These are phyloP conservation scores for Gastrolobium villosum DNA, from an alignment of 306 rosid species.

Conservation along the genomic window DNA sequence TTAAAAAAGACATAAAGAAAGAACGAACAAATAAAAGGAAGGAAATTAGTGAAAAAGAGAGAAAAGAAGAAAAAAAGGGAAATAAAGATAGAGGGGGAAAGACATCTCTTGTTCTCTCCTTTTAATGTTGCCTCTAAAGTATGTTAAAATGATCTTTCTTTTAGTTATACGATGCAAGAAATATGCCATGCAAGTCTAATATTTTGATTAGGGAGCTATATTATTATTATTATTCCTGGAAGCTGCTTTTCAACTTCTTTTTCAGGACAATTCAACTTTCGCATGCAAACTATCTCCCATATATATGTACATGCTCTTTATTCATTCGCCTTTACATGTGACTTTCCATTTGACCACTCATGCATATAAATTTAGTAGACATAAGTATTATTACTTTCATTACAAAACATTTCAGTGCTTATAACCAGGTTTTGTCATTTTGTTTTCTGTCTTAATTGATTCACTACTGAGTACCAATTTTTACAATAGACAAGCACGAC, in stretches of 20 bases:
- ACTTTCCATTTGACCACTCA: background rate
- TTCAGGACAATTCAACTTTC: conserved; percentile 49
- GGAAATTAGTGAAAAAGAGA: conserved; percentile 25
- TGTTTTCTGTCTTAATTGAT: background rate
- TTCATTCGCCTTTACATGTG: background rate
- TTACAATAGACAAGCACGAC: background rate
- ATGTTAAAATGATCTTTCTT: conserved; percentile 52
- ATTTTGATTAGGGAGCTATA: conserved; percentile 42
- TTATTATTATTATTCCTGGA: conserved; percentile 42
- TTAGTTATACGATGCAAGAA: conserved; percentile 39
- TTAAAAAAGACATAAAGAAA: conserved; percentile 57
- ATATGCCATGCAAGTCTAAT: conserved; percentile 62
- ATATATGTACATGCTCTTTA: background rate
- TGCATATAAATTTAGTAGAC: background rate
- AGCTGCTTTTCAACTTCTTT: conserved; percentile 57
- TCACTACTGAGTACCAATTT: background rate
- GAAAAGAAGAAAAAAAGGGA: conserved; percentile 30
- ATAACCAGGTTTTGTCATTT: background rate
- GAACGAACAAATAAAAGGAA: conserved; percentile 45
- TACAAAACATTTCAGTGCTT: background rate
- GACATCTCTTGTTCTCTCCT: conserved; percentile 72
- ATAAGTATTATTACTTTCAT: background rate
- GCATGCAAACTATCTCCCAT: conserved; percentile 51
- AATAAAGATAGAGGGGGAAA: conserved; percentile 61
- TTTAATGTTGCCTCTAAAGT: conserved; percentile 69